Conservation (phyloP, 2,329 filamentous ascomycete species). For the Stachybotrys chartarum region DNA sequence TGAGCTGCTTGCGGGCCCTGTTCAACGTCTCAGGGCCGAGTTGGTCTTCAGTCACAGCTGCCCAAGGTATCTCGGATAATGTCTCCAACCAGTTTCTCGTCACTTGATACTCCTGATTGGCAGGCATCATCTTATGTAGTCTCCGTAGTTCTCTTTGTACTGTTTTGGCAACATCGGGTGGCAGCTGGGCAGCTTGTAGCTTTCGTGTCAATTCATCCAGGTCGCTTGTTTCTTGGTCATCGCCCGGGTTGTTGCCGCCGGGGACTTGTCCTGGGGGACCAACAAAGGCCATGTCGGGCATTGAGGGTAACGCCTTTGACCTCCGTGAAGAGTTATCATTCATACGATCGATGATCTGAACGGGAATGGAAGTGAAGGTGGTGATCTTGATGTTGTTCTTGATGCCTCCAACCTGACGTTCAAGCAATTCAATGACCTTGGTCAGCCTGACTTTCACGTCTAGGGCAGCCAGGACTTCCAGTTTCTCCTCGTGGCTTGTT, state of each 20-base stretch:
- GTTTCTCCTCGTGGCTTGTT: slow-evolving; percentile 81
- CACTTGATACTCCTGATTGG: slow-evolving; percentile 93
- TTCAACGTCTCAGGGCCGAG: slow-evolving; percentile 74
- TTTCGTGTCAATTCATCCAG: slow-evolving; percentile 87
- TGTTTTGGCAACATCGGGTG: slow-evolving; percentile 80
- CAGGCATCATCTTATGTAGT: slow-evolving; percentile 90
- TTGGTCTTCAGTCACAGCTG: slow-evolving; percentile 74
- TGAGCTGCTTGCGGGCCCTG: slow-evolving; percentile 78
- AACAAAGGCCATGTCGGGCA: slow-evolving; percentile 31
- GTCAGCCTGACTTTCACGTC: slow-evolving; percentile 72
- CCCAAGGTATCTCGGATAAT: slow-evolving; percentile 89
- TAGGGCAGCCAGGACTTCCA: slow-evolving; percentile 75
- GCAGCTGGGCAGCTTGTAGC: slow-evolving; percentile 72
- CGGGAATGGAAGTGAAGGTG: slow-evolving; percentile 60
- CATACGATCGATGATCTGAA: slow-evolving; percentile 53
- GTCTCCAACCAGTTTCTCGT: slow-evolving; percentile 92
- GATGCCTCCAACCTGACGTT: slow-evolving; percentile 73
- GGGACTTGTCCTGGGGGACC: slow-evolving; percentile 27
- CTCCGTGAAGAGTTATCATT: slow-evolving; percentile 30
- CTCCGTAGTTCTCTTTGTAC: slow-evolving; percentile 83
- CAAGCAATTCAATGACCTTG: slow-evolving; percentile 76
- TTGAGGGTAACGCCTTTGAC: slow-evolving; percentile 22
- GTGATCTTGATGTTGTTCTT: slow-evolving; percentile 86
- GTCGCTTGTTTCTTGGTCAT: slow-evolving; percentile 81
- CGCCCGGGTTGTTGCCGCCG: slow-evolving; percentile 43